Percentiles rank a stretch among this genome's conserved stretches.
These are phyloP conservation scores for Chalciporus sphaerocephalus DNA, from an alignment of 768 basidiomycete species.

Conservation along the genomic window DNA sequence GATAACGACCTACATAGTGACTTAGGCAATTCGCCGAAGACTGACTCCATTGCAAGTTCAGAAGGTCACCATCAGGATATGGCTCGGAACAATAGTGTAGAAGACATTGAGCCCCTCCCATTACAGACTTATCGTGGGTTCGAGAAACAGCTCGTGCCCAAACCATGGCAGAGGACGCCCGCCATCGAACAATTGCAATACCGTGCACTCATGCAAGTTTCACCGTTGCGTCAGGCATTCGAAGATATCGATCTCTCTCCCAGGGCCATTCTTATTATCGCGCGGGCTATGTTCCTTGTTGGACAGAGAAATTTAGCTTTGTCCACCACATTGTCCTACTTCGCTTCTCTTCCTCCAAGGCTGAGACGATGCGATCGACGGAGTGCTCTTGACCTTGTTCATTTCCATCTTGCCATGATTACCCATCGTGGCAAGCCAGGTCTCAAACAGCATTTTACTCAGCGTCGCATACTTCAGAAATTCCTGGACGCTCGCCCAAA, in stretches of 20 bases:
- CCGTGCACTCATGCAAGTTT: conserved; percentile 39
- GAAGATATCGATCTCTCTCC: conserved; percentile 37
- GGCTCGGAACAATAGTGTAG: neutral
- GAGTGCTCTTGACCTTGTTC: conserved; percentile 48
- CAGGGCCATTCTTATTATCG: conserved; percentile 42
- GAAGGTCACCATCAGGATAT: neutral
- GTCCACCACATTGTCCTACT: conserved; percentile 44
- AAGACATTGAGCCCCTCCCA: neutral
- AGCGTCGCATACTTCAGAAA: conserved; percentile 41
- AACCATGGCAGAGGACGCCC: conserved; percentile 9
- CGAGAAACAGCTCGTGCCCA: conserved; percentile 15
- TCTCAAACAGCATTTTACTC: conserved; percentile 41
- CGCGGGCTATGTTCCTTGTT: conserved; percentile 43
- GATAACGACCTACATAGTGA: neutral
- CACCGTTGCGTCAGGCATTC: conserved; percentile 35
- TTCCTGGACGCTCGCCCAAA: conserved; percentile 45
- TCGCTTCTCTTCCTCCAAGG: conserved; percentile 43
- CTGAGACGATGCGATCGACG: conserved; percentile 34
- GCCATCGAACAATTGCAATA: conserved; percentile 27
- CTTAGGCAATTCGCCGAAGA: neutral
- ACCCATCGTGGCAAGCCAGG: conserved; percentile 33
- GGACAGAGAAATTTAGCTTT: conserved; percentile 39
- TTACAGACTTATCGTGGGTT: neutral
- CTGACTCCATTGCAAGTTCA: neutral
- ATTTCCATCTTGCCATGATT: conserved; percentile 40